Conservation (phyloP, 1,139 yeast species). For the Protomyces macrosporus region DNA sequence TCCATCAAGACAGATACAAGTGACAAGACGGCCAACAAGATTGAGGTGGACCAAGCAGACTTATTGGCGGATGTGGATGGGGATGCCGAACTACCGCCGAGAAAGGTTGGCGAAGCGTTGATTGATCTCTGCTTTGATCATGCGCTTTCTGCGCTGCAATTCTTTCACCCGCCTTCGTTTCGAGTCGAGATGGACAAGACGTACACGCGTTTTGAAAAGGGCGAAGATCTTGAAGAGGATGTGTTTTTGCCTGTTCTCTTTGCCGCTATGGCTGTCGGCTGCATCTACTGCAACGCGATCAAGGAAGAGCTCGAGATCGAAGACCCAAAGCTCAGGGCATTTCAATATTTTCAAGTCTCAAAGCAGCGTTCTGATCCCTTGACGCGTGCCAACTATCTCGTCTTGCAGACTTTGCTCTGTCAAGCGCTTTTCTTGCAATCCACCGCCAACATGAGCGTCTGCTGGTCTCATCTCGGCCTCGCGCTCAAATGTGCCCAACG, state of each 20-base stretch:
- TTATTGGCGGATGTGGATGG: conserved; percentile 37
- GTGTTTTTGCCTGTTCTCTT: conserved; percentile 74
- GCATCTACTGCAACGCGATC: conserved; percentile 50
- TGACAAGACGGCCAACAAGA: conserved; percentile 11
- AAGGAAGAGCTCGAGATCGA: conserved; percentile 39
- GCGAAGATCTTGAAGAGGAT: conserved; percentile 68
- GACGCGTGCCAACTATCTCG: conserved; percentile 56
- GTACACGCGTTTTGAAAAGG: conserved; percentile 61
- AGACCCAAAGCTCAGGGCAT: conserved; percentile 56
- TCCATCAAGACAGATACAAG: conserved; percentile 7
- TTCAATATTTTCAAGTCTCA: conserved; percentile 76
- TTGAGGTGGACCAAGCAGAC: conserved; percentile 25
- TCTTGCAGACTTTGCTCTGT: conserved; percentile 66
- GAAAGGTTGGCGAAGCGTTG: conserved; percentile 63
- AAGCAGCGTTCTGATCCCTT: conserved; percentile 62
- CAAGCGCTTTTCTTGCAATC: conserved; percentile 74
- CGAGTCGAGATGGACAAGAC: conserved; percentile 53
- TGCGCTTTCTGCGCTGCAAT: conserved; percentile 77
- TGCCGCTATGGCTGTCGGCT: conserved; percentile 66
- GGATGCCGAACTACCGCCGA: conserved; percentile 67
- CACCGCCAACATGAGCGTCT: conserved; percentile 81
- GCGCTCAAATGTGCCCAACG: conserved; percentile 81
- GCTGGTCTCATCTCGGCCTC: conserved; percentile 88
- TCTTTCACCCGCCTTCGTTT: conserved; percentile 79
- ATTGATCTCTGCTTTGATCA: conserved; percentile 77